A percentile compares a stretch with the other conserved stretches of the same genome.
Evolutionary conservation across 805 yeast genomes (phyloP).

Genomic region (Candida orba): DNA sequence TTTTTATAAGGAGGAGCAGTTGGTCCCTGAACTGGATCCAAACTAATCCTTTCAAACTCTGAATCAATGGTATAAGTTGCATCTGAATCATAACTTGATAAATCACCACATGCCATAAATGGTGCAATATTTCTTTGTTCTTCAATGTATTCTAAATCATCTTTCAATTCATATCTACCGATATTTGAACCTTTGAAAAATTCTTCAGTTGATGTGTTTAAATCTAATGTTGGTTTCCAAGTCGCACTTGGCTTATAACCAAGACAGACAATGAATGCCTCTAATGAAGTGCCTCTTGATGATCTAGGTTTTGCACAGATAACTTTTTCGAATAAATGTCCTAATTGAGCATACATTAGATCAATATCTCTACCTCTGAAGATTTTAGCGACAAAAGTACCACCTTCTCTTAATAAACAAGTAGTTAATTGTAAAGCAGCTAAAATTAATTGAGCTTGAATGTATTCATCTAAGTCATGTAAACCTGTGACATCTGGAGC

Average conservation of each 20-base stretch:
- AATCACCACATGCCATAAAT: conserved; percentile 94
- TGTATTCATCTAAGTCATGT: conserved; percentile 94
- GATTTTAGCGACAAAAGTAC: conserved; percentile 91
- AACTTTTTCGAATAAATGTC: conserved; percentile 76
- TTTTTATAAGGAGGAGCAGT: conserved; percentile 95
- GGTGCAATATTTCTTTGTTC: conserved; percentile 79
- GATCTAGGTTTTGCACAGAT: conserved; percentile 96
- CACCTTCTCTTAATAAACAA: conserved; percentile 82
- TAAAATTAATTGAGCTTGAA: conserved; percentile 88
- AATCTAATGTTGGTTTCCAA: conserved; percentile 66
- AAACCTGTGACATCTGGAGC: conserved; percentile 98
- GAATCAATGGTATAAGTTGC: conserved; percentile 65
- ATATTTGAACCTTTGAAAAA: conserved; percentile 61
- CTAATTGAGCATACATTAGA: conserved; percentile 84
- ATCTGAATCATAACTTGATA: conserved; percentile 84
- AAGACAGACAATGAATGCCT: conserved; percentile 87
- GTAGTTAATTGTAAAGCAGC: conserved; percentile 91
- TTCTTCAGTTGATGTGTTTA: conserved; percentile 65
- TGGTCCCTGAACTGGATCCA: conserved; percentile 93
- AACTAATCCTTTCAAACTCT: conserved; percentile 34
- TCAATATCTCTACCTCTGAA: conserved; percentile 96
- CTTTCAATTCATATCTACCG: conserved; percentile 44
- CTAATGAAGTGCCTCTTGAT: conserved; percentile 89
- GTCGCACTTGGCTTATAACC: conserved; percentile 79
- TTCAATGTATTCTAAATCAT: conserved; percentile 37